Conservation (phyloP, 2,329 filamentous ascomycete species). For the Lithohypha guttulata region DNA sequence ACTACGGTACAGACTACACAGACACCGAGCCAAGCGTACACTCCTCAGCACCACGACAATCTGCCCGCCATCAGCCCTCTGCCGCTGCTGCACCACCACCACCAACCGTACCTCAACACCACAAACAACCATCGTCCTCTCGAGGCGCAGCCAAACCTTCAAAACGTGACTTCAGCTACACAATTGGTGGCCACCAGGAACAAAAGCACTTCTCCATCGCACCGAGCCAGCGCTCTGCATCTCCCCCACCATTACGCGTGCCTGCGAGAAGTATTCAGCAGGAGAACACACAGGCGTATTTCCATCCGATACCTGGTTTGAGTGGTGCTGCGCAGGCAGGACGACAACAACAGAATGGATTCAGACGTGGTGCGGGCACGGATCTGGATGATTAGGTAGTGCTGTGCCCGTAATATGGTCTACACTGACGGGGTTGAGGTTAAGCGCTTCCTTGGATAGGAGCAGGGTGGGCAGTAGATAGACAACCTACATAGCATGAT, state of each 20-base stretch:
- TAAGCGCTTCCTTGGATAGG: too few species aligned
- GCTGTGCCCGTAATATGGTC: too few species aligned
- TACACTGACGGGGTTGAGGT: too few species aligned
- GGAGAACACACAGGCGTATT: conserved; percentile 42
- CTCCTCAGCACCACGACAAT: conserved; percentile 28
- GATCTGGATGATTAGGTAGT: conserved; percentile 29
- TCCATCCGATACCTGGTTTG: conserved; percentile 46
- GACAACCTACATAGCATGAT: too few species aligned
- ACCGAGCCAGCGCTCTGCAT: conserved; percentile 10
- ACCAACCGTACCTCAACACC: background rate
- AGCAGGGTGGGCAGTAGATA: too few species aligned
- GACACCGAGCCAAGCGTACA: conserved; percentile 42
- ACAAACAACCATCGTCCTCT: conserved; percentile 11
- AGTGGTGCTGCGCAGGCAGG: conserved; percentile 9
- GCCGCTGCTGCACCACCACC: background rate
- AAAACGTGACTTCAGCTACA: conserved; percentile 20
- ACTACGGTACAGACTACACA: conserved; percentile 65
- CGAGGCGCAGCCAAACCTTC: conserved; percentile 11
- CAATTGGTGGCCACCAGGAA: conserved; percentile 8
- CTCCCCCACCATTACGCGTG: conserved; percentile 11
- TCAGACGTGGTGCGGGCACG: conserved; percentile 16
- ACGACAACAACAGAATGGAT: conserved; percentile 13
- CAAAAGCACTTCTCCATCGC: conserved; percentile 16
- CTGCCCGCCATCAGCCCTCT: too few species aligned
- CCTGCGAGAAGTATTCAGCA: conserved; percentile 25